Evolutionary conservation across 164 flowering plant species (phyloP), one percentile per base, ranked within the genome.

Genomic region (Tetrastigma voinierianum): DNA sequence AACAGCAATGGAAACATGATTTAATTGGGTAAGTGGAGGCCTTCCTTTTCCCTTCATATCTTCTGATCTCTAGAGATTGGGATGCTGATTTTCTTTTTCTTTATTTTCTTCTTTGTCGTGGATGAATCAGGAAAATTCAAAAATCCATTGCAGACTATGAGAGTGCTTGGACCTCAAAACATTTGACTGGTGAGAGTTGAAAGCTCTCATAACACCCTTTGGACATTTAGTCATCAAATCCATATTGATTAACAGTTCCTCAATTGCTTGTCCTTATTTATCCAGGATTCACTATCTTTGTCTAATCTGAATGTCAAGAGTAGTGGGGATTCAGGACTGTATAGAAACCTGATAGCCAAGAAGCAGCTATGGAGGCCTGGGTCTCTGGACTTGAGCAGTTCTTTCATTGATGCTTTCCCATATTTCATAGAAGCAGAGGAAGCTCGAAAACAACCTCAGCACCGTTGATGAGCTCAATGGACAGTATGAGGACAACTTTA

Each of bases 1-100:
- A 87, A 89, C 68, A 78, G 77, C 83, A 89, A 79, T 73, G 94
- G 94, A 44, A 78, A 58, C 94, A 89, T 78, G 88, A 78, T 70
- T 74, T 85, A 59, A 71, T 89, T 59, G 94, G 94, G 94, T 89
- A 87, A 83, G 15, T 48, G 54, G 43, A n/a, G n/a, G n/a, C 8
- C 19, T 54, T 72, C 17, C 46, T 19, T 56, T 69, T 17, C 19
- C 16, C 51, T 57, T 25, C 46, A 45, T 15, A 48, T 59, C 13
- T 20, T 13, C 16, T 18, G 18, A 9, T 12, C 9, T 46, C 11
- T 24, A 18, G 56, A 40, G 57, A n/a, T n/a, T 44, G 17, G 40
- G 6, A 46, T 51, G n/a, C 54, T 76, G 46, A 60, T 67, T 71
- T 44, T 76, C 64, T 52, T 55, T 23, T 10, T 51, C 60, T 25